Base-by-base conservation (phyloP, 768 basidiomycete genomes). In the Porphyrellus cyaneotinctus region DNA sequence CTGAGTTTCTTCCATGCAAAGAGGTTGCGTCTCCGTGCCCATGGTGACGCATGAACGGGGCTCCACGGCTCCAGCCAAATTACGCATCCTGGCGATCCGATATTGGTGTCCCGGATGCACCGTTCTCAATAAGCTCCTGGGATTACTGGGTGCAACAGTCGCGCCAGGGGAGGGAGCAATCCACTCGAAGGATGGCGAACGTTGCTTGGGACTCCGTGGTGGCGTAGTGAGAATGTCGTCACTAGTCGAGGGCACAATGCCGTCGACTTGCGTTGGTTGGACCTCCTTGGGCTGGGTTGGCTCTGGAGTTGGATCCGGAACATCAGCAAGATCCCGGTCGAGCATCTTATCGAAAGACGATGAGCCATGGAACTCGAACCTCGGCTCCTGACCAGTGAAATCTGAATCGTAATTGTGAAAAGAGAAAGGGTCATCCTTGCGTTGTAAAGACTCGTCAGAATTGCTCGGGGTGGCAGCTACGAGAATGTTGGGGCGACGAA, bases 381-480 rank as follows among this genome's bases (percentile, higher is more conserved):
- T 65, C 2, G 70, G 65, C 31, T 62, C 56, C 41, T 65, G 67
- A 52, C 62, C 58, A 32, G 41, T 38, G 24, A 50, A 52, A 23
- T 59, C 57, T 32, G 49, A 48, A 10, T n/a, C 43, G 14, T 55
- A 62, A 31, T 42, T 33, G 37, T 23, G 48, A 42, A 56, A 52
- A 38, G 50, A 50, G 31, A 62, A 54, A 26, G 17, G 41, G n/a
- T 50, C 48, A n/a, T 43, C 43, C 42, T 36, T 43, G 48, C 46
- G 28, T 22, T 48, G 66, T 58, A 52, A 54, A 43, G 59, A 65
- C 46, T 70, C 69, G 30, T 65, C 72, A 0, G 78, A 78, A 45
- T 72, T 58, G 12, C 66, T 70, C 17, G 84, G 84, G 42, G 84
- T 85, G 33, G 77, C 70, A 43, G 70, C 78, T 2, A 83, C 82